phyloP scores from a whole-genome alignment of 2,329 filamentous ascomycete species.

The Colletotrichum sp. region DNA sequence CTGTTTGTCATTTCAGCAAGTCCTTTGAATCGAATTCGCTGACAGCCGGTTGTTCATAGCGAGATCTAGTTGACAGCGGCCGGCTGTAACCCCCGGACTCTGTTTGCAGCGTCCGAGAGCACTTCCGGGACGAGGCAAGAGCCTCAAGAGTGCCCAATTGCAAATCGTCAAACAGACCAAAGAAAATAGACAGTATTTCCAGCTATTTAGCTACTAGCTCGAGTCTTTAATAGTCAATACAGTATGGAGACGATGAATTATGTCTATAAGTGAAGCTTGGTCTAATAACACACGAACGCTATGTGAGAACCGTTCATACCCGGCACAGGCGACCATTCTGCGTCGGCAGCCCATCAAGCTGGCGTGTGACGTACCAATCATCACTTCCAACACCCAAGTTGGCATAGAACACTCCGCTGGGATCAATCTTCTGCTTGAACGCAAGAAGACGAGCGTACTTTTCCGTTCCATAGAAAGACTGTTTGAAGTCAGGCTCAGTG shows the following conservation, averaged over 20 bases:
- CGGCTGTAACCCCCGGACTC: accelerated
- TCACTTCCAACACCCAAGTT: conserved; percentile 32
- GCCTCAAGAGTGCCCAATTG: background rate
- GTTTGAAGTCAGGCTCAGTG: conserved; percentile 31
- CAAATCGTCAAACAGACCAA: background rate
- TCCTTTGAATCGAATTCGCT: background rate
- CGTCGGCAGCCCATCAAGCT: background rate
- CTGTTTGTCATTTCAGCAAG: accelerated
- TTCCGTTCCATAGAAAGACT: conserved; percentile 33
- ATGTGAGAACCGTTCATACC: background rate
- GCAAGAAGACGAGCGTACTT: conserved; percentile 30
- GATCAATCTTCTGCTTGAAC: conserved; percentile 35
- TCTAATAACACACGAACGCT: background rate
- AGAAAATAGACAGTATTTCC: accelerated
- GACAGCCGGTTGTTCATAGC: background rate
- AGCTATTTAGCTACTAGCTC: background rate
- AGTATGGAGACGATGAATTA: background rate
- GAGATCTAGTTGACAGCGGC: background rate
- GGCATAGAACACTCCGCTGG: conserved; percentile 31
- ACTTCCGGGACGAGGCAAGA: background rate
- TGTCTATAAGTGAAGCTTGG: background rate
- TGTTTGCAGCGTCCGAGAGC: background rate
- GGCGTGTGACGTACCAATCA: conserved; percentile 22
- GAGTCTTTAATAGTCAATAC: background rate
- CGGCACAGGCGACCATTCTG: conserved; percentile 24